Evolutionary conservation across 1,284 basidiomycete species (phyloP), one percentile per base, ranked within the genome.

Genomic region (Tilletiopsis washingtonensis): DNA sequence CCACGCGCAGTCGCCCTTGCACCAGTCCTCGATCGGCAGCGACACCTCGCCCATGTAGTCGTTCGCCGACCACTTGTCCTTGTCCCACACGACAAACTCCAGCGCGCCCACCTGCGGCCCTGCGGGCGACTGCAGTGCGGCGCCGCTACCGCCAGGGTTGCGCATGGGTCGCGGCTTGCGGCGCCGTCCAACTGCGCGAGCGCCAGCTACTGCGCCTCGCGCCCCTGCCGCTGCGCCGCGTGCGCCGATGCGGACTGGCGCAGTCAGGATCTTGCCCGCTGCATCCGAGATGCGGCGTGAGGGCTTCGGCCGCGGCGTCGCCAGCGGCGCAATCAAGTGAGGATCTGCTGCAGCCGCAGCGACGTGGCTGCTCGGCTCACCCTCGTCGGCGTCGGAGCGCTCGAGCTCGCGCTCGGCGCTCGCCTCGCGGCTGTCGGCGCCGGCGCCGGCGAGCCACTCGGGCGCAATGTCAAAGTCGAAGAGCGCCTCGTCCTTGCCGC

Each of bases 1-100:
- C 12, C 12, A 34, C 3, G 32, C 12, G 32, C 56, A 21, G 3
- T 23, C 51, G 23, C 53, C 40, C 32, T 71, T 72, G 69, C 89
- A 89, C 89, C 90, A 96, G 40, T 86, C 81, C 25, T 85, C 82
- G 23, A 93, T 71, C 0, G 81, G 80, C 5, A 96, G 69, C 1
- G 82, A 81, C 9, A 82, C 80, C 74, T 97, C 93, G 25, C 93
- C 93, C 43, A 97, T 81, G 74, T 96, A 97, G 52, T 94, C 91
- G 76, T 93, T 91, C 69, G 80, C 81, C 59, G 59, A 62, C 36
- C 62, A 57, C 43, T 74, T 62, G 68, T 93, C 91, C 76, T 87
- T 90, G 75, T 93, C 90, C 91, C 91, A 97, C 0, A 90, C 79
- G 26, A 96, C 84, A 41, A 90, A 78, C 71, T 96, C 90, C 43